phyloP scores from a whole-genome alignment of 2,329 filamentous ascomycete genomes.

The Curvularia spicifera region DNA sequence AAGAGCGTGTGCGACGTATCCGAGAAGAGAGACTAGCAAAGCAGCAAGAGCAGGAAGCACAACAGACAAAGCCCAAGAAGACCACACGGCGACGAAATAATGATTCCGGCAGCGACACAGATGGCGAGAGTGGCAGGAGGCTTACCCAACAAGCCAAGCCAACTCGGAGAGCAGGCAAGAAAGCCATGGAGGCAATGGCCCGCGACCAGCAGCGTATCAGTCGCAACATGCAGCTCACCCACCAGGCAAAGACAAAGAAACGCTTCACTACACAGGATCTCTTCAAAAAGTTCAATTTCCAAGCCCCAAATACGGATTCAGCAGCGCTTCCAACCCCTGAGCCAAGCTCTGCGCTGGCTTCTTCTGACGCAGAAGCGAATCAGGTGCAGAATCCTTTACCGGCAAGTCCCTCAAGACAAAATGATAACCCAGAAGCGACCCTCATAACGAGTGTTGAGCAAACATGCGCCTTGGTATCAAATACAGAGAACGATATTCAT shows the following conservation, averaged over 20 bases:
- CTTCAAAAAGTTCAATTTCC: constrained; percentile 83
- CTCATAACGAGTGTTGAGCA: background rate
- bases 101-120: constrained; percentile 59
- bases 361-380: constrained; percentile 66
- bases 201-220: constrained; percentile 91
- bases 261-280: constrained; percentile 84
- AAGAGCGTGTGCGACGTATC: constrained; percentile 75
- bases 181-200: constrained; percentile 92
- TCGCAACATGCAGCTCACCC: constrained; percentile 87
- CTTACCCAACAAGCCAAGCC: constrained; percentile 74
- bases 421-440: constrained; percentile 20
- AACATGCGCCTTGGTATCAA: constrained; percentile 8
- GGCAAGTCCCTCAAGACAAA: constrained; percentile 50
- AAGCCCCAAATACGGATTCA: constrained; percentile 42
- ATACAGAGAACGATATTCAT: constrained; percentile 8
- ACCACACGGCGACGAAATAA: constrained; percentile 24
- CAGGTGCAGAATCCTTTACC: constrained; percentile 51
- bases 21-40: constrained; percentile 71
- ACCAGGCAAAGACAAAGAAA: constrained; percentile 86
- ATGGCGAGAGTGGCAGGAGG: constrained; percentile 58
- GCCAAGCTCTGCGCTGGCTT: constrained; percentile 56
- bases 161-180: constrained; percentile 87
- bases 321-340: constrained; percentile 35
- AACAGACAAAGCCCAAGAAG: constrained; percentile 50
- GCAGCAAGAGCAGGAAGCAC: constrained; percentile 61